These are phyloP conservation scores for Rubus parviflorus DNA, from an alignment of 306 rosid genomes.

Conservation along the genomic window DNA sequence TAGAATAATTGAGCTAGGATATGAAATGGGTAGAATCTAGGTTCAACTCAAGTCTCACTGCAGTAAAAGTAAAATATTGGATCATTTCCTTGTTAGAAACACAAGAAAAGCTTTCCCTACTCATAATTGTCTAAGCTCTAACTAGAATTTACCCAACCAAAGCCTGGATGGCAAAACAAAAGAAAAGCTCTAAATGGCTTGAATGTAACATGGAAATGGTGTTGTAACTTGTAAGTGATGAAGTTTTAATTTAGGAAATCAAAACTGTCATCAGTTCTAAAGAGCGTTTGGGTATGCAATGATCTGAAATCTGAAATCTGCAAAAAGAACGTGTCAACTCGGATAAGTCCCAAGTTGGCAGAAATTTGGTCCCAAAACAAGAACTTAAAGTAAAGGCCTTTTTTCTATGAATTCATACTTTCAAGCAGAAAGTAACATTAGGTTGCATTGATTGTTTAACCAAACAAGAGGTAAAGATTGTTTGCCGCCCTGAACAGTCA, in stretches of 20 bases:
- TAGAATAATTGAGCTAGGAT: neutral
- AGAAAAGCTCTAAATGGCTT: neutral
- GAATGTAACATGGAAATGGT: neutral
- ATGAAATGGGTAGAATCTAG: neutral
- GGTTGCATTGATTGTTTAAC: slow-evolving; percentile 26
- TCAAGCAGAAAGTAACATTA: slow-evolving; percentile 1
- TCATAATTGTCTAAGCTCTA: neutral
- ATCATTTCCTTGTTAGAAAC: neutral
- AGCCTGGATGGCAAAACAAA: neutral
- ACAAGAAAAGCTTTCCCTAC: neutral
- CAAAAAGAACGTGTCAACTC: too few species aligned
- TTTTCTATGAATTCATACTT: neutral
- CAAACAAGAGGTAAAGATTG: slow-evolving; percentile 39
- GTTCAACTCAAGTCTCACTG: neutral
- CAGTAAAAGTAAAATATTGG: neutral
- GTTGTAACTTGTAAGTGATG: too few species aligned
- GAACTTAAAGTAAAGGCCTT: too few species aligned
- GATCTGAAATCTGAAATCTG: too few species aligned
- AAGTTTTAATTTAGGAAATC: too few species aligned
- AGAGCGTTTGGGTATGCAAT: too few species aligned
- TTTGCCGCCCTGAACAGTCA: slow-evolving; percentile 29
- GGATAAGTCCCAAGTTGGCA: too few species aligned
- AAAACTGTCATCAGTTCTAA: too few species aligned
- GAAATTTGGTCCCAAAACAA: too few species aligned
- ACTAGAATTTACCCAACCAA: slow-evolving; percentile 1